Evolutionary conservation across 495 filamentous ascomycete genomes (phyloP).

Genomic region (Tuber brumale): DNA sequence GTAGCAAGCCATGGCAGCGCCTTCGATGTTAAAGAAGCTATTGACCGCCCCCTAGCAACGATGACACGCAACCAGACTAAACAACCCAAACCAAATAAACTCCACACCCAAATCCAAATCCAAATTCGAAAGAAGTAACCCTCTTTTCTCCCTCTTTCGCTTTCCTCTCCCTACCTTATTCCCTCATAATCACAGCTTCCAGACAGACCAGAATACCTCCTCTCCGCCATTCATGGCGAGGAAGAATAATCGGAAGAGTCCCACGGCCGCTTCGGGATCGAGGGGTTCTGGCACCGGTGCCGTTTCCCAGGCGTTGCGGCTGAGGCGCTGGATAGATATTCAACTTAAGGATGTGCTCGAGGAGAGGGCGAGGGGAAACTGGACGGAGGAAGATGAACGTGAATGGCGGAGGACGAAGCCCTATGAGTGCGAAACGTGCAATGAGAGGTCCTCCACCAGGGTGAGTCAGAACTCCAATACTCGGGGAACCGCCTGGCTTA

Average conservation of each 20-base stretch:
- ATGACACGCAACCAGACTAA: neutral
- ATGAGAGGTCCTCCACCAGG: conserved; percentile 35
- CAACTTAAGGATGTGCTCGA: conserved; percentile 39
- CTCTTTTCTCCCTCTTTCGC: neutral
- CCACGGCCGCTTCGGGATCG: conserved; percentile 22
- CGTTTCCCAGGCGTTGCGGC: conserved; percentile 36
- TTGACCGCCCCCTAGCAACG: neutral
- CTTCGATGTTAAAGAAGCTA: neutral
- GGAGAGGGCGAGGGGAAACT: conserved; percentile 34
- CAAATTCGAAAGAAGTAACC: neutral
- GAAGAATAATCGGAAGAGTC: conserved; percentile 32
- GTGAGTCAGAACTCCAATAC: conserved; percentile 18
- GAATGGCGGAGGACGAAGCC: conserved; percentile 38
- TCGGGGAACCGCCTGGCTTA: neutral
- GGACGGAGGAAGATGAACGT: conserved; percentile 37
- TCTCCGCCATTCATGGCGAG: conserved; percentile 26
- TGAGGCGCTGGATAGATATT: conserved; percentile 39
- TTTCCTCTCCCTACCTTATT: neutral
- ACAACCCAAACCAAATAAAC: neutral
- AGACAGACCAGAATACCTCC: neutral
- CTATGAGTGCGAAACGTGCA: conserved; percentile 36
- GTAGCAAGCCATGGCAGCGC: neutral
- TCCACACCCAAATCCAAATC: neutral
- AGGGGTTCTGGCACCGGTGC: conserved; percentile 23
- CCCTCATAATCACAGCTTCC: neutral